A percentile compares a stretch with the other conserved stretches of the same genome.
These are phyloP conservation scores for Trametes sanguinea DNA, from an alignment of 768 basidiomycete genomes.

Conservation along the genomic window DNA sequence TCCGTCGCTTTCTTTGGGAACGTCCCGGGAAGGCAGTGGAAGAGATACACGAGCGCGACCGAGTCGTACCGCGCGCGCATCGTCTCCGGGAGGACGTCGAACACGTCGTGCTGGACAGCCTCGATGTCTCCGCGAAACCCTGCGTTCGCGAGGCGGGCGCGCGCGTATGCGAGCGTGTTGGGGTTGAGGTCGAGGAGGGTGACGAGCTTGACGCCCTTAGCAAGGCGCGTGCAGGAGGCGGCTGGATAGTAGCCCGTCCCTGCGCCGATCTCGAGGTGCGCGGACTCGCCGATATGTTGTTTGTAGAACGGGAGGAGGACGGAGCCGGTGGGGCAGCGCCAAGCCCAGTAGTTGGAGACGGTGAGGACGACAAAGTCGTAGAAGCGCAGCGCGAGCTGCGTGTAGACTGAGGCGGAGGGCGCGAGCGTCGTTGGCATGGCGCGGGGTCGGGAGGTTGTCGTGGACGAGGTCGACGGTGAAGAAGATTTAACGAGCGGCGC, in stretches of 20 bases:
- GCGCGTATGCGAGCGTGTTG: conserved; percentile 14
- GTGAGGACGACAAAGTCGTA: conserved; percentile 22
- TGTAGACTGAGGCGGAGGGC: conserved; percentile 11
- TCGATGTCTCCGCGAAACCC: conserved; percentile 15
- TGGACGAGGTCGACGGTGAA: too few species aligned
- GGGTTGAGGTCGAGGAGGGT: background rate
- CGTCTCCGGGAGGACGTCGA: conserved; percentile 18
- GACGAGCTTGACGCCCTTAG: background rate
- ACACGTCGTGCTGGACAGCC: conserved; percentile 11
- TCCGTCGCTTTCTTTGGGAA: conserved; percentile 16
- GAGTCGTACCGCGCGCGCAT: conserved; percentile 15
- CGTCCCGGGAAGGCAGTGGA: conserved; percentile 24
- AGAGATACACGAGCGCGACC: conserved; percentile 24
- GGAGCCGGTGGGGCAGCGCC: conserved; percentile 16
- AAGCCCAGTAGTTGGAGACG: conserved; percentile 16
- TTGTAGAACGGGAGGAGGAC: conserved; percentile 24
- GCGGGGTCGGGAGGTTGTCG: too few species aligned
- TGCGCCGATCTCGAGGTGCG: conserved; percentile 25
- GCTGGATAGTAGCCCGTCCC: conserved; percentile 26
- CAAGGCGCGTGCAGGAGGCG: background rate
- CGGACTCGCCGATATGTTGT: conserved; percentile 13
- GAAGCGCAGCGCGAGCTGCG: background rate
- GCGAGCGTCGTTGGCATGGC: too few species aligned
- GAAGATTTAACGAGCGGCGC: too few species aligned
- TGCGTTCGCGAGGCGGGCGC: conserved; percentile 1